These are phyloP conservation scores for Lachancea meyersii DNA, from an alignment of 805 yeast species.

Conservation along the genomic window DNA sequence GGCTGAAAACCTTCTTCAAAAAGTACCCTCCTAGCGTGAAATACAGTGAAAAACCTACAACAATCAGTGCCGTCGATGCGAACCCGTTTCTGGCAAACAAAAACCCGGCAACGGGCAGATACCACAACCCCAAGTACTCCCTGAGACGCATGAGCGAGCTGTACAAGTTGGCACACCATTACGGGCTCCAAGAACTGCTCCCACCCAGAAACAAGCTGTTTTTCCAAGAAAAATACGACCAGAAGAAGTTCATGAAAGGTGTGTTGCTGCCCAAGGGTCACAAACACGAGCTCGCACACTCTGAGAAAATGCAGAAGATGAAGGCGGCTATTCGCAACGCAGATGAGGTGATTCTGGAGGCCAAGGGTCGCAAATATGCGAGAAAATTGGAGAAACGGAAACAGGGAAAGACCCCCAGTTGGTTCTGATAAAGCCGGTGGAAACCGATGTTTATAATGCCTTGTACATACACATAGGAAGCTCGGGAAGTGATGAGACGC, in stretches of 20 bases:
- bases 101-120: constrained; percentile 72
- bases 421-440: too few relatives aligned
- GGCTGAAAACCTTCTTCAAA: constrained; percentile 66
- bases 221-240: constrained; percentile 69
- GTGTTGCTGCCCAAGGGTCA: constrained; percentile 72
- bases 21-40: constrained; percentile 73
- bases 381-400: constrained; percentile 41
- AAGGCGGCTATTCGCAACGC: constrained; percentile 58
- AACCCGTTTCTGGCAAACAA: constrained; percentile 85
- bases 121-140: constrained; percentile 74
- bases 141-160: constrained; percentile 77
- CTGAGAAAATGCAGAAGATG: constrained; percentile 53
- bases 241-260: constrained; percentile 69
- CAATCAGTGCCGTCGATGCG: constrained; percentile 59
- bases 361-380: constrained; percentile 49
- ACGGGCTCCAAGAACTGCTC: constrained; percentile 71
- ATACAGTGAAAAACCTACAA: constrained; percentile 60
- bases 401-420: constrained; percentile 29
- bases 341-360: constrained; percentile 61
- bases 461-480: constrained; percentile 3
- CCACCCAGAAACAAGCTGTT: constrained; percentile 58
- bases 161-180: constrained; percentile 73
- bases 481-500: background rate
- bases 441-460: background rate
- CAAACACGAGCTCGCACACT: constrained; percentile 66